Percentiles rank a stretch among this genome's conserved stretches.
These are phyloP conservation scores for Suhomyces yuchorum DNA, from an alignment of 1,139 yeast genomes.

Conservation along the genomic window DNA sequence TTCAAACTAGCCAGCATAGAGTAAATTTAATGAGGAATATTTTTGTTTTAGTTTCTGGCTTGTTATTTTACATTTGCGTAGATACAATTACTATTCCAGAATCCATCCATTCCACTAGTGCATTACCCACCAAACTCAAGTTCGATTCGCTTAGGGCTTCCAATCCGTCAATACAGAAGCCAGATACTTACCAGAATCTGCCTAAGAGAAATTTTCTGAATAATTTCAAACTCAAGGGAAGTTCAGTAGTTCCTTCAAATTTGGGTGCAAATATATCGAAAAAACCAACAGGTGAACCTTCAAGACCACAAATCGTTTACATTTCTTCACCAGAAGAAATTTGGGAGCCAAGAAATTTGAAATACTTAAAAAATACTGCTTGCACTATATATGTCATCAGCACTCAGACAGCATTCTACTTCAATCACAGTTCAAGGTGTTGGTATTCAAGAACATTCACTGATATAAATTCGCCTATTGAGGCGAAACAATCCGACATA, in stretches of 20 bases:
- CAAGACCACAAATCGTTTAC: neutral
- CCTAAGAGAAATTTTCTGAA: too few species aligned
- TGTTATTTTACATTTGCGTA: neutral
- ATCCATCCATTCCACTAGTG: neutral
- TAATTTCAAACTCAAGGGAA: too few species aligned
- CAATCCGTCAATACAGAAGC: neutral
- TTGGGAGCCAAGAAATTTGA: neutral
- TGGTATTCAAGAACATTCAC: slow-evolving; percentile 19
- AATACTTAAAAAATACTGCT: slow-evolving; percentile 11
- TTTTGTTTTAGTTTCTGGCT: neutral
- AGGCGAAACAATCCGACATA: neutral
- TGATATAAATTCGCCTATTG: neutral
- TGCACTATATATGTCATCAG: slow-evolving; percentile 18
- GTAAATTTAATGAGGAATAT: neutral
- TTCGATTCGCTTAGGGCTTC: too few species aligned
- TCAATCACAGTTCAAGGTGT: slow-evolving; percentile 16
- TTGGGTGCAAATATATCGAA: neutral
- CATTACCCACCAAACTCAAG: neutral
- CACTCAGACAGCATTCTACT: slow-evolving; percentile 19
- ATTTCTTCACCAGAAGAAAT: slow-evolving; percentile 1
- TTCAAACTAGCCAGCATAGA: too few species aligned
- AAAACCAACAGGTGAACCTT: neutral
- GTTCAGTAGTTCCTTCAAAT: neutral
- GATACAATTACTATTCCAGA: neutral
- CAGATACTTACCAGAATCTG: too few species aligned